Base-by-base conservation (phyloP, 306 rosid species). In the Acmispon strigosus region DNA sequence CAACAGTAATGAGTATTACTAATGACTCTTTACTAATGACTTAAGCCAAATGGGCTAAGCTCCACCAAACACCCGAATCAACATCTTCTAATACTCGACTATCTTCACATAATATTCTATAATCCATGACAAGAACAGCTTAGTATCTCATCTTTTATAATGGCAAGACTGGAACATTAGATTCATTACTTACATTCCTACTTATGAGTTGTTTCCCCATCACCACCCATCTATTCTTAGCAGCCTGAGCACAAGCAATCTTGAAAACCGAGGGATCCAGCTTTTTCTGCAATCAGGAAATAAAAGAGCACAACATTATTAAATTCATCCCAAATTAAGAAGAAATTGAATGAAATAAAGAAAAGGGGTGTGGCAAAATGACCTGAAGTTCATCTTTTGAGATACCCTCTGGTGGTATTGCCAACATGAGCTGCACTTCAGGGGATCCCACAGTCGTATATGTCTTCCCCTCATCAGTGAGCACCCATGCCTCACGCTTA, bases 201-300 rank as follows among this genome's bases (percentile, higher is more conserved):
- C 90, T 76, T 10, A 90, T 78, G 16, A 79, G 69, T 59, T 80
- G 91, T 68, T 83, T 89, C n/a, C 98, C 98, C 79, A 93, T 81
- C 2, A 85, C 89, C 58, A 93, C 90, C 98, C 97, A 93, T 75
- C 83, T 88, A 55, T 89, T 90, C 78, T 90, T 93, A 2, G 86
- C 88, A 24, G 98, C 98, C 80, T 93, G 97, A 2, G 96, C 85
- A 39, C 88, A 80, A 17, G 66, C 98, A 64, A 93, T 93, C 80
- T 90, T 93, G 86, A 85, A 90, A 56, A 39, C 44, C 0, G 89
- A 56, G 3, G 87, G 82, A 20, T 69, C 86, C 6, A 93, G 65
- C 75, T 87, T 93, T 81, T 82, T 90, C 94, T 92, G 84, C 84
- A 90, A 37, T 62, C 55, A 69, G 0, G 61, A 42, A 36, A 8